phyloP scores from a whole-genome alignment of 2,329 filamentous ascomycete genomes.

The Aspergillus vadensis region DNA sequence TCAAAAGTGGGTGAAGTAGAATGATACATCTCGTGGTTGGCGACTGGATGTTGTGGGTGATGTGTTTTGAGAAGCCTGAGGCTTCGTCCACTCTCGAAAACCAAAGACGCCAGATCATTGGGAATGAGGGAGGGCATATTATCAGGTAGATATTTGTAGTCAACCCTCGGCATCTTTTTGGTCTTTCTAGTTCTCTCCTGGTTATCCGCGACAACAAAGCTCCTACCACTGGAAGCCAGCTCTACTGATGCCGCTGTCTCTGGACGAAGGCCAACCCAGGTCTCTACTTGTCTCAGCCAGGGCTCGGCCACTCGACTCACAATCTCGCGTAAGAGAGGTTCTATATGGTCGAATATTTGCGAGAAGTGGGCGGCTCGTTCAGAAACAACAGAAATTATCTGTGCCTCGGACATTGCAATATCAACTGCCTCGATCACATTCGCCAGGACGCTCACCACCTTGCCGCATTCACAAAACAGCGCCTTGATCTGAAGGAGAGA shows the following conservation, averaged over 20 bases:
- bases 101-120: conserved; percentile 65
- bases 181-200: conserved; percentile 63
- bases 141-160: conserved; percentile 55
- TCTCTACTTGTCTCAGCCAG: conserved; percentile 68
- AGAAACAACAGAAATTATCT: conserved; percentile 64
- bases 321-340: conserved; percentile 67
- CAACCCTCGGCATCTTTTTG: conserved; percentile 61
- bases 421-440: conserved; percentile 49
- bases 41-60: conserved; percentile 71
- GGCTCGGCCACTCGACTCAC: conserved; percentile 64
- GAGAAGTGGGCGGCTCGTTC: conserved; percentile 65
- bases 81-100: conserved; percentile 81
- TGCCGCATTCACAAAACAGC: conserved; percentile 42
- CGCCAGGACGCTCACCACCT: conserved; percentile 39
- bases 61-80: conserved; percentile 70
- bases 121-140: conserved; percentile 73
- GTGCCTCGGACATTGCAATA: conserved; percentile 58
- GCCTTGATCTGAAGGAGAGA: conserved; percentile 43
- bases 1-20: conserved; percentile 59
- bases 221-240: conserved; percentile 54
- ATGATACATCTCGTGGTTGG: conserved; percentile 51
- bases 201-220: conserved; percentile 63
- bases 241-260: conserved; percentile 57
- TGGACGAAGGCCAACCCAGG: conserved; percentile 71
- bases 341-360: conserved; percentile 62